Base-by-base conservation (phyloP, 148 eudicot genomes). In the Euryodendron excelsum region DNA sequence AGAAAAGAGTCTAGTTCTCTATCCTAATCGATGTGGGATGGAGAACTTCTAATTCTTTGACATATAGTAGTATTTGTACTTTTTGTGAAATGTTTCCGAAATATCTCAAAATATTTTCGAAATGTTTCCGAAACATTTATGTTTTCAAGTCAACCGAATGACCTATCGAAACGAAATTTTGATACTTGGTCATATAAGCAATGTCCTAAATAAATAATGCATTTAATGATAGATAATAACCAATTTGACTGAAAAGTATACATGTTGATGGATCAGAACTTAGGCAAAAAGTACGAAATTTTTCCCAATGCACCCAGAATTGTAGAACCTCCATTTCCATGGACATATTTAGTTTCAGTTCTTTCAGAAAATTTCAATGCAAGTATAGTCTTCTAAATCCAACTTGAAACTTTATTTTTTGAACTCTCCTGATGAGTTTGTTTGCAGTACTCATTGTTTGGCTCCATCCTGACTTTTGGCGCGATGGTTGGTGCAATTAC, bases 401-500 rank as follows among this genome's bases (percentile, higher is more conserved):
- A 37, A 59, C 56, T 72, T 4, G 11, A 48, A 44, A 34, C 52
- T 62, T 33, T 1, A 15, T 64, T 4, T n/a, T 68, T 36, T 45
- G n/a, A 66, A 65, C 45, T 21, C 69, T 78, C n/a, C 21, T 48
- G 45, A 39, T 72, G 60, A 68, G 4, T 59, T 69, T 28, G 9
- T 63, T n/a, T 79, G 88, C 85, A 95, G 99, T 95, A 82, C 69
- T 90, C 99, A 23, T 82, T 93, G 77, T 93, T 95, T 68, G 99
- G 97, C 59, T 95, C 99, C 18, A 87, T 95, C 62, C 74, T 95
- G 76, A 91, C 97, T 37, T 86, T 95, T 76, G 99, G 99, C 21
- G 99, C 99, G 30, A 95, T 95, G 97, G 76, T 93, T 68, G 99
- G 98, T 15, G 99, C 99, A 45, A 91, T 95, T 47, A 93, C 94